A percentile compares a stretch with the other conserved stretches of the same genome.
phyloP scores from a whole-genome alignment of 202 grass and related monocot species.

The Hordeum pubiflorum region DNA sequence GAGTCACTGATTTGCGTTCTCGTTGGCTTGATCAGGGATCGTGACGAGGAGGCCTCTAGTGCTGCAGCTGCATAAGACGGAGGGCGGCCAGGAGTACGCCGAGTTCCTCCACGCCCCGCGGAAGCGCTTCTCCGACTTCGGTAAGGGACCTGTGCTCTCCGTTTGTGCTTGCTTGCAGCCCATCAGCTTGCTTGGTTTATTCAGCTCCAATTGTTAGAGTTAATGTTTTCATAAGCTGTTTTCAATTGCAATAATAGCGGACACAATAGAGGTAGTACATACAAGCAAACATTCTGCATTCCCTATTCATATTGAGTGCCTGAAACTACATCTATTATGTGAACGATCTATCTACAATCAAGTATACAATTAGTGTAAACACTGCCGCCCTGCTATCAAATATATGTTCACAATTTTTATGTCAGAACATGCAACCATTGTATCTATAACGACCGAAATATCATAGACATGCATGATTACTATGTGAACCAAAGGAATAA shows the following conservation, averaged over 20 bases:
- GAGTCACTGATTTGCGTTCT: background rate
- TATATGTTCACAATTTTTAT: background rate
- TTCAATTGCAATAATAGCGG: background rate
- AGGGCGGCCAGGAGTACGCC: slow-evolving; percentile 70
- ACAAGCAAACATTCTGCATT: background rate
- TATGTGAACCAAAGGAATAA: background rate
- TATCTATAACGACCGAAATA: background rate
- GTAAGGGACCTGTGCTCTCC: slow-evolving; percentile 26
- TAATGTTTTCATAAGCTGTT: background rate
- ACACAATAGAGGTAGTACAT: background rate
- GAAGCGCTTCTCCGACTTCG: slow-evolving; percentile 71
- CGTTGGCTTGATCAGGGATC: slow-evolving; percentile 53
- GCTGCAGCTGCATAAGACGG: slow-evolving; percentile 91
- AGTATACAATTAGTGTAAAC: background rate
- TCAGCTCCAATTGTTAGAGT: background rate
- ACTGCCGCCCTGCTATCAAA: background rate
- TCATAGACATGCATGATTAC: background rate
- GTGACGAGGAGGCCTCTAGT: slow-evolving; percentile 94
- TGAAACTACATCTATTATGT: background rate
- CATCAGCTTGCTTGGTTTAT: slow-evolving; percentile 3
- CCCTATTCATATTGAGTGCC: background rate
- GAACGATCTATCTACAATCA: background rate
- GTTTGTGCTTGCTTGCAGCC: background rate
- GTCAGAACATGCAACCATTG: background rate
- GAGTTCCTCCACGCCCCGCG: slow-evolving; percentile 92